Conservation (phyloP, 768 basidiomycete genomes). For the Termitomyces sp. region DNA sequence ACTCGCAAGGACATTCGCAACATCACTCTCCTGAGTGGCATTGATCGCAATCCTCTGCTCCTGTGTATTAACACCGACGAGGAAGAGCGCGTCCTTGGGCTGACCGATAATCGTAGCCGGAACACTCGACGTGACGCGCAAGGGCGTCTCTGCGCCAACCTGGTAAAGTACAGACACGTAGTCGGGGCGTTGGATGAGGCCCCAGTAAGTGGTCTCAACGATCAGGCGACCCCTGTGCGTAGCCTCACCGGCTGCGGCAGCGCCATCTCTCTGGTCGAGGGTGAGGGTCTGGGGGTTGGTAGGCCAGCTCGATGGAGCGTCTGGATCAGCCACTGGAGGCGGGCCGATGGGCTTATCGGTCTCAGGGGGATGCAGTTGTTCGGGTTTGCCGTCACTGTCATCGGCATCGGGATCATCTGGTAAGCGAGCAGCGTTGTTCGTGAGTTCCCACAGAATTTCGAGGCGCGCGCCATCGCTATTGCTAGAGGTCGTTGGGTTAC, state of each 20-base stretch:
- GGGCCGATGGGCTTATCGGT: background rate
- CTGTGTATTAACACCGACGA: background rate
- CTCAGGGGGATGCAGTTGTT: background rate
- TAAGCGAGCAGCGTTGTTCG: background rate
- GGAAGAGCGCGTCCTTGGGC: background rate
- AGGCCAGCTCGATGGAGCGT: background rate
- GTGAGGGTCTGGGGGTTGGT: background rate
- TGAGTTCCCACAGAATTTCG: conserved; percentile 4
- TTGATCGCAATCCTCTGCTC: background rate
- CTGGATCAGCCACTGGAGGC: background rate
- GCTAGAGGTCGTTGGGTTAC: background rate
- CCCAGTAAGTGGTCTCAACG: background rate
- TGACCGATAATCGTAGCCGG: no score
- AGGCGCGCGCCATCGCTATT: conserved; percentile 1
- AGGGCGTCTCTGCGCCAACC: background rate
- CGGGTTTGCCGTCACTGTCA: background rate
- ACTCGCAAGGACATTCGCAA: background rate
- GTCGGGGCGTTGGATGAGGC: no score
- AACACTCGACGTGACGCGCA: background rate
- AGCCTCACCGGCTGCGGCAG: background rate
- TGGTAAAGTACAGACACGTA: no score
- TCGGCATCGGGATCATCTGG: background rate
- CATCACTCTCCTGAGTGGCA: background rate
- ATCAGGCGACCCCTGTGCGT: background rate
- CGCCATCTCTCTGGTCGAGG: background rate